phyloP scores from a whole-genome alignment of 1,284 basidiomycete genomes.

The Ganoderma meredithae region DNA sequence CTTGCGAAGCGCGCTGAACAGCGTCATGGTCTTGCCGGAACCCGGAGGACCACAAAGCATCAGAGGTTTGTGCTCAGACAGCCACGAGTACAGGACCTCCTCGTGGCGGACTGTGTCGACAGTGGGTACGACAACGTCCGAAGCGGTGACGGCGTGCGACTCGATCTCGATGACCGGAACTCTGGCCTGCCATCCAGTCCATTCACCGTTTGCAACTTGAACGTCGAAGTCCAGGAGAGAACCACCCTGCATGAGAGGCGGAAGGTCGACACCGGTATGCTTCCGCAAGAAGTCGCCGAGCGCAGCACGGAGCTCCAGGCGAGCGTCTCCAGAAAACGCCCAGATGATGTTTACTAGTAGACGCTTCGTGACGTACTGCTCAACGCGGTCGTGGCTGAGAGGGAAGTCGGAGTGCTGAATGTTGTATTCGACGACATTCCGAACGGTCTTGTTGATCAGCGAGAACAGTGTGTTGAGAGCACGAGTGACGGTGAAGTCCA shows the following conservation, averaged over 20 bases:
- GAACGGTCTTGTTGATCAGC: constrained; percentile 94
- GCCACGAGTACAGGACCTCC: constrained; percentile 98
- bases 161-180: constrained; percentile 98
- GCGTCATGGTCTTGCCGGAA: constrained; percentile 99
- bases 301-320: constrained; percentile 87
- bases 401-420: constrained; percentile 96
- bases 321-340: constrained; percentile 98
- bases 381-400: constrained; percentile 81
- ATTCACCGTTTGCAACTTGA: constrained; percentile 85
- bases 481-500: constrained; percentile 96
- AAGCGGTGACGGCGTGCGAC: constrained; percentile 92
- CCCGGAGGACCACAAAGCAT: constrained; percentile 99
- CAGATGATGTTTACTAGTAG: constrained; percentile 94
- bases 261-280: constrained; percentile 91
- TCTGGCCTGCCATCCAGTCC: constrained; percentile 90
- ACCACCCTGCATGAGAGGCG: constrained; percentile 74
- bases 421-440: constrained; percentile 96
- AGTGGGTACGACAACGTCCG: constrained; percentile 97
- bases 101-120: constrained; percentile 99
- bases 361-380: constrained; percentile 92
- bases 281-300: constrained; percentile 90
- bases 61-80: constrained; percentile 98
- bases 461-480: constrained; percentile 97
- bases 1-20: constrained; percentile 98
- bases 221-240: constrained; percentile 98